These are phyloP conservation scores for Ustilago curta DNA, from an alignment of 1,284 basidiomycete genomes.

Conservation along the genomic window DNA sequence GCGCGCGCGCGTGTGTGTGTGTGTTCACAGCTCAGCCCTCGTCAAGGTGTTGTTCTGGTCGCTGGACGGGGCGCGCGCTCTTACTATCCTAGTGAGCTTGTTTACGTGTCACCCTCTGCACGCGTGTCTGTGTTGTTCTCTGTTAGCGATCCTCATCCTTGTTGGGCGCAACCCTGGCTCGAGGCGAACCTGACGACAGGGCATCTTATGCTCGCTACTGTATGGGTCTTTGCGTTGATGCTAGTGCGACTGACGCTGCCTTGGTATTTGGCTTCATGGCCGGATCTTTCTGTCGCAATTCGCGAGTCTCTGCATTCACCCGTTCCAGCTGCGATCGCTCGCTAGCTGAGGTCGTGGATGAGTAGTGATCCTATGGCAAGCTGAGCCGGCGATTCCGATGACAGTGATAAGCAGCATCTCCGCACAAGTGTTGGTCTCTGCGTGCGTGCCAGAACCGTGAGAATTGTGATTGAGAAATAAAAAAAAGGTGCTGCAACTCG, in stretches of 20 bases:
- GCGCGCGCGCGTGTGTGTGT: no score
- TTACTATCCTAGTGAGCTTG: no score
- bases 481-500: no score
- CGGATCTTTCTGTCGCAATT: no score
- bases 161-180: conserved; percentile 6
- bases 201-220: no score
- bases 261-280: not conserved
- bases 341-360: no score
- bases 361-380: not conserved
- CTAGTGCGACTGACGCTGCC: not conserved
- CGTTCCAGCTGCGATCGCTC: no score
- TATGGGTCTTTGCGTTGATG: no score
- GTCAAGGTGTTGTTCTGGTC: conserved; percentile 5
- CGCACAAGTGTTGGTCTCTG: no score
- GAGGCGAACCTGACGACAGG: not conserved
- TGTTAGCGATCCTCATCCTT: not conserved
- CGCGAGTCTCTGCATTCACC: no score
- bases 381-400: not conserved
- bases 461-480: no score
- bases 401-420: not conserved
- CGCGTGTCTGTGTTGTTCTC: conserved; percentile 8
- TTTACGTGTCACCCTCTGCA: conserved; percentile 13
- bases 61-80: not conserved
- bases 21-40: not conserved
- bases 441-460: no score